Conservation (phyloP, 1,284 basidiomycete species). For the Trichosporon faecale region DNA sequence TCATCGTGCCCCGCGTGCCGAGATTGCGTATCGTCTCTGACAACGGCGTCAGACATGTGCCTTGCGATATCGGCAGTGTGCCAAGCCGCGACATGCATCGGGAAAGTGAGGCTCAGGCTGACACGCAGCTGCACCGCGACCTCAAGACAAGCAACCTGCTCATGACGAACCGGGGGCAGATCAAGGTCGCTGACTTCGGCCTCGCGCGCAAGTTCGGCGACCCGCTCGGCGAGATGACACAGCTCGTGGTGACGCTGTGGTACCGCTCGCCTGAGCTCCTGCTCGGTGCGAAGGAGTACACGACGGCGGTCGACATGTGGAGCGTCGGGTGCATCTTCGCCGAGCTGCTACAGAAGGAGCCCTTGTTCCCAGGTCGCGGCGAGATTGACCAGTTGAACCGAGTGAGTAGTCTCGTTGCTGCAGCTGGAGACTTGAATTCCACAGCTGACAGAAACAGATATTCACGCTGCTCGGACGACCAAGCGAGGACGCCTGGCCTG, state of each 20-base stretch:
- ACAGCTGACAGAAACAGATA: conserved; percentile 53
- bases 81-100: too few species aligned
- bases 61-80: neutral
- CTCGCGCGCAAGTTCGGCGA: conserved; percentile 93
- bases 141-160: conserved; percentile 95
- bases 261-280: conserved; percentile 96
- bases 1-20: neutral
- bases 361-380: conserved; percentile 90
- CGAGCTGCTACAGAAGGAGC: conserved; percentile 88
- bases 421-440: conserved; percentile 54
- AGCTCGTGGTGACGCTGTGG: conserved; percentile 97
- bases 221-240: conserved; percentile 91
- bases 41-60: neutral
- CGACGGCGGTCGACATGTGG: conserved; percentile 65
- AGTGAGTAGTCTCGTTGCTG: conserved; percentile 52
- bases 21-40: neutral
- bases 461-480: conserved; percentile 90
- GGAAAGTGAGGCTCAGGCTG: too few species aligned
- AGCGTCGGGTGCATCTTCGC: conserved; percentile 71
- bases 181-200: conserved; percentile 98
- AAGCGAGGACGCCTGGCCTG: conserved; percentile 80
- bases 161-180: conserved; percentile 97
- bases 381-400: conserved; percentile 89
- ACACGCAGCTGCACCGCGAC: conserved; percentile 76
- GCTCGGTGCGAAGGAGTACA: conserved; percentile 86